Percentiles rank a stretch among this genome's conserved stretches.
phyloP scores from a whole-genome alignment of 345 rosid genomes.

The Gossypium longicalyx region DNA sequence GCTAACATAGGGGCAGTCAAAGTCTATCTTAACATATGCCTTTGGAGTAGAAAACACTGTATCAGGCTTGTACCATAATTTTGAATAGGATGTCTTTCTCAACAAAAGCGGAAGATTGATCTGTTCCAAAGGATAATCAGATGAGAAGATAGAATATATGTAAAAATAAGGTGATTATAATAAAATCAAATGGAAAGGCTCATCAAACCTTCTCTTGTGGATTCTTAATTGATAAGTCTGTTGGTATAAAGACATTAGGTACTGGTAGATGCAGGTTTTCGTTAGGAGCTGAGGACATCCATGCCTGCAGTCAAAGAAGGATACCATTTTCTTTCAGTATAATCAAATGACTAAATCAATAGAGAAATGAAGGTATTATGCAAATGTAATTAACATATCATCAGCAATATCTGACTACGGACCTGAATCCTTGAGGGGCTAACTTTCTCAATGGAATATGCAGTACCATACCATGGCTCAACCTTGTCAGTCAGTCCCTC shows the following conservation, averaged over 20 bases:
- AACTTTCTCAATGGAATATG: conserved; percentile 66
- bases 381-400: conserved; percentile 13
- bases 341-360: not conserved
- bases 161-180: not conserved
- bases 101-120: conserved; percentile 51
- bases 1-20: conserved; percentile 69
- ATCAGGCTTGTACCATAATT: conserved; percentile 88
- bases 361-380: not conserved
- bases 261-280: conserved; percentile 68
- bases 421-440: conserved; percentile 60
- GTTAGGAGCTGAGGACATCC: conserved; percentile 65
- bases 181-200: not conserved
- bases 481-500: conserved; percentile 67
- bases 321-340: not conserved
- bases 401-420: conserved; percentile 12
- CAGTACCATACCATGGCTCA: conserved; percentile 94
- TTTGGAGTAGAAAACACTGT: conserved; percentile 72
- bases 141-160: conserved; percentile 10
- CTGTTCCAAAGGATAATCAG: conserved; percentile 41
- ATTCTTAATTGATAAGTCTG: conserved; percentile 74
- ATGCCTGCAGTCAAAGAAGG: conserved; percentile 48
- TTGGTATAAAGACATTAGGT: conserved; percentile 72
- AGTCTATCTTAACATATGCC: conserved; percentile 74
- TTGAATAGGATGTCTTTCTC: conserved; percentile 60
- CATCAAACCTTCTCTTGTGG: conserved; percentile 52